These are phyloP conservation scores for Herpotrichia juniperi DNA, from an alignment of 2,329 filamentous ascomycete genomes.

Conservation along the genomic window DNA sequence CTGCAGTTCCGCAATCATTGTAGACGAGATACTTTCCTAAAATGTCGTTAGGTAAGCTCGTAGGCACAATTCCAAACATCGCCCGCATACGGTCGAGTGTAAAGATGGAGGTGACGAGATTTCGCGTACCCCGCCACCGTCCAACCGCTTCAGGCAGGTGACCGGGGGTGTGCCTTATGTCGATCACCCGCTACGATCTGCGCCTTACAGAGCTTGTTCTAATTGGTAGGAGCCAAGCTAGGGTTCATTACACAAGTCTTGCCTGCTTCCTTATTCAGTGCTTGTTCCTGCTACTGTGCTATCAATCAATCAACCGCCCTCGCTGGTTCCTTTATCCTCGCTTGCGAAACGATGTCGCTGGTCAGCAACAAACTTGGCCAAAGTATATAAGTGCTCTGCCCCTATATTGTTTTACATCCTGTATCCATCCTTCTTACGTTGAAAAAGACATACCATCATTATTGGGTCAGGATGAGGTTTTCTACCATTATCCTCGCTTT, in stretches of 20 bases:
- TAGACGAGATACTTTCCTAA: no score
- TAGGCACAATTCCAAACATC: no score
- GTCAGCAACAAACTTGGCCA: no score
- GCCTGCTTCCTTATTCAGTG: background rate
- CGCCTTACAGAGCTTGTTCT: background rate
- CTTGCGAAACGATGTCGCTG: no score
- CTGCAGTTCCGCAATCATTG: no score
- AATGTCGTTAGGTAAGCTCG: no score
- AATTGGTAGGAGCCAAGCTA: background rate
- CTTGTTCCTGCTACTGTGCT: background rate
- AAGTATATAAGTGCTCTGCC: no score
- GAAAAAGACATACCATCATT: no score
- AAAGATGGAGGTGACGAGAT: no score
- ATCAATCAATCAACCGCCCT: background rate
- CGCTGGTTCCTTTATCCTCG: background rate
- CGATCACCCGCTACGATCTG: background rate
- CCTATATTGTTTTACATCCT: background rate
- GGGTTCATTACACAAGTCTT: background rate
- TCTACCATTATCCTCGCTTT: background rate
- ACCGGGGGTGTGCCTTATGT: background rate
- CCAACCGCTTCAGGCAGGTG: background rate
- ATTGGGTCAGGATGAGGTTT: conserved; percentile 39
- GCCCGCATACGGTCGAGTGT: no score
- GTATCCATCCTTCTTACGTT: background rate
- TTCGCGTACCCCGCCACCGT: no score